phyloP scores from a whole-genome alignment of 176 grass and related monocot genomes.

The Carex kokanica region DNA sequence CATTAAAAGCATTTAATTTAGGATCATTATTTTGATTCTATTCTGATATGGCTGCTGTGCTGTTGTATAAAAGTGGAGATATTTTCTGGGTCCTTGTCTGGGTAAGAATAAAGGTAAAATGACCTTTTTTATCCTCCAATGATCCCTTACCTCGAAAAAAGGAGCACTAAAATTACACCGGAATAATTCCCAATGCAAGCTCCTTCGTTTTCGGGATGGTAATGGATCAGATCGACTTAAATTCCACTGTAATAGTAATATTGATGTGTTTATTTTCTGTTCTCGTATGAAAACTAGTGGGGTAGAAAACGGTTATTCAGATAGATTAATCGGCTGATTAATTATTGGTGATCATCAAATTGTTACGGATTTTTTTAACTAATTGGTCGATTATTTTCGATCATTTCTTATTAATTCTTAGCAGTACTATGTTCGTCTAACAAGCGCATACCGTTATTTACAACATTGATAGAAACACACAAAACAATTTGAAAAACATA shows the following conservation, averaged over 20 bases:
- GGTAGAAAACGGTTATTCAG: too few species aligned
- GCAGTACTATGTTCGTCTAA: too few species aligned
- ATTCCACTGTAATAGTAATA: too few species aligned
- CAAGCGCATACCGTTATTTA: too few species aligned
- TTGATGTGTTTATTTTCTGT: background rate
- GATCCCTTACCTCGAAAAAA: background rate
- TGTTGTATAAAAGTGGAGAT: background rate
- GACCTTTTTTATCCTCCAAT: background rate
- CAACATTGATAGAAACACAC: too few species aligned
- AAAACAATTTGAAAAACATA: too few species aligned
- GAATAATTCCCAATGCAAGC: constrained; percentile 2
- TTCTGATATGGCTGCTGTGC: background rate
- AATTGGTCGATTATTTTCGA: too few species aligned
- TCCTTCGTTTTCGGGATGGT: background rate
- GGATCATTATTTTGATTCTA: background rate
- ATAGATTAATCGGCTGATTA: too few species aligned
- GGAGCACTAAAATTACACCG: background rate
- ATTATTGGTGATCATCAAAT: too few species aligned
- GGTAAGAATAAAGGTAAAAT: constrained; percentile 12
- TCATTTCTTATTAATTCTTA: too few species aligned
- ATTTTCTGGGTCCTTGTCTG: background rate
- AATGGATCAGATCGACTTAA: background rate
- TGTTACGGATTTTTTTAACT: too few species aligned
- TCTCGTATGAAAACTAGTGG: background rate
- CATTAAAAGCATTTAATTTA: background rate